phyloP scores from a whole-genome alignment of 2,329 filamentous ascomycete genomes.

The Endothia cerciana region DNA sequence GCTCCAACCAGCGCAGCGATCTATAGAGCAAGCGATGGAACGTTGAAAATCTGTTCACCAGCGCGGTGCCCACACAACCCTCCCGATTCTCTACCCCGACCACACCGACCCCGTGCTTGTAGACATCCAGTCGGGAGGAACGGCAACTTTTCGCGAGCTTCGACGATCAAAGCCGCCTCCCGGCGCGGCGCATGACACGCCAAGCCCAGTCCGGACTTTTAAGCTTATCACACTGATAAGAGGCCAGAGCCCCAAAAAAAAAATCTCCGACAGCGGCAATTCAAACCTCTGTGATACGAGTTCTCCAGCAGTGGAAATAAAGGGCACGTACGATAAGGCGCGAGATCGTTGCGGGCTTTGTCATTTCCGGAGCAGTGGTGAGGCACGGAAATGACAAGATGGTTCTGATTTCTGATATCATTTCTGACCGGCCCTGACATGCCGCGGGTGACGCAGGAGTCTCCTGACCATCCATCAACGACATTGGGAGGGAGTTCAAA shows the following conservation, averaged over 20 bases:
- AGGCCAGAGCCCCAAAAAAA: neutral
- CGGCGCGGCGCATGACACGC: neutral
- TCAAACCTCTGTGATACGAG: neutral
- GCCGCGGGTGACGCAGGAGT: neutral
- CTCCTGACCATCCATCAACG: neutral
- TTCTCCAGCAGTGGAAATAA: neutral
- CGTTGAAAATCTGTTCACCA: neutral
- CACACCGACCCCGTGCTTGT: too few species aligned
- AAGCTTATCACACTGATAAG: neutral
- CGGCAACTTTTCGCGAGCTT: neutral
- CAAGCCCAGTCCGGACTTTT: neutral
- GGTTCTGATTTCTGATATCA: conserved; percentile 5
- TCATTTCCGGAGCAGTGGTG: neutral
- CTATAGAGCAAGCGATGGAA: conserved; percentile 5
- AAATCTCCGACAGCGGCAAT: neutral
- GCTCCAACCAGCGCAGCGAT: neutral
- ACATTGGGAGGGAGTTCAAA: neutral
- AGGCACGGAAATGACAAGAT: conserved; percentile 1
- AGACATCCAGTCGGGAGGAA: neutral
- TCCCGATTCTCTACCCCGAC: neutral
- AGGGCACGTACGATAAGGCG: neutral
- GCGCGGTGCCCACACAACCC: neutral
- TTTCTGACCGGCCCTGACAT: neutral
- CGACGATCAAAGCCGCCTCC: neutral
- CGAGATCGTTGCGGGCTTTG: neutral